Evolutionary conservation across 2,329 filamentous ascomycete genomes (phyloP), one percentile per base, ranked within the genome.

Genomic region (Coniochaeta sp.): DNA sequence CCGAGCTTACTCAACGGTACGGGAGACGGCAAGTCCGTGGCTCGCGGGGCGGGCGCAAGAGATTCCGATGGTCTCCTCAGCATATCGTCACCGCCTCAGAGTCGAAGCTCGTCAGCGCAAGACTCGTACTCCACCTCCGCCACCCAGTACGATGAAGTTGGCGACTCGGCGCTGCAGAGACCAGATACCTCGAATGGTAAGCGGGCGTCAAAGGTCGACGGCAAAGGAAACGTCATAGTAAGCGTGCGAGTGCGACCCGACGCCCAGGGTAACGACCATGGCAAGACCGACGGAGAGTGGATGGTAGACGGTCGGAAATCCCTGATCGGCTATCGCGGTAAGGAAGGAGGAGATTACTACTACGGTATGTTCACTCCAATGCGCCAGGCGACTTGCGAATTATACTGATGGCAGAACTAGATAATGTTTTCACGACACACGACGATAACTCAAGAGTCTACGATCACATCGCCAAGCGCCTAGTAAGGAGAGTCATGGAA

Each of bases 401-500:
- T 30, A 52, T 52, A 52, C 47, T 52, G 22, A 42, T 19, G 22
- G n/a, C 24, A 54, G 5, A 26, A 34, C 1, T 68, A 96, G 95
- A 99, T 78, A 98, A 98, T 76, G 95, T 98, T 63, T 99, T 99
- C 74, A 87, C 91, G 57, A 90, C 92, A 19, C 87, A 96, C 71
- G 93, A 99, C 71, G 90, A 97, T 72, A 99, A 99, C 72, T 87
- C 91, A 58, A 89, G 89, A 71, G 95, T 99, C 10, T 99, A 99
- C 72, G 95, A 99, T 74, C 87, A 93, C 64, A 90, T 86, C 54
- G 95, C 95, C 50, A 98, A 98, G 76, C 89, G 95, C 63, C 81
- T 99, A 58, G 95, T 99, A 55, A 89, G 95, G 66, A 84, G 95
- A 68, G 95, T 99, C 57, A 99, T 99, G 95, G 95, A 99, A 78